Conservation (phyloP, 495 filamentous ascomycete species). For the Annulohypoxylon nitens region DNA sequence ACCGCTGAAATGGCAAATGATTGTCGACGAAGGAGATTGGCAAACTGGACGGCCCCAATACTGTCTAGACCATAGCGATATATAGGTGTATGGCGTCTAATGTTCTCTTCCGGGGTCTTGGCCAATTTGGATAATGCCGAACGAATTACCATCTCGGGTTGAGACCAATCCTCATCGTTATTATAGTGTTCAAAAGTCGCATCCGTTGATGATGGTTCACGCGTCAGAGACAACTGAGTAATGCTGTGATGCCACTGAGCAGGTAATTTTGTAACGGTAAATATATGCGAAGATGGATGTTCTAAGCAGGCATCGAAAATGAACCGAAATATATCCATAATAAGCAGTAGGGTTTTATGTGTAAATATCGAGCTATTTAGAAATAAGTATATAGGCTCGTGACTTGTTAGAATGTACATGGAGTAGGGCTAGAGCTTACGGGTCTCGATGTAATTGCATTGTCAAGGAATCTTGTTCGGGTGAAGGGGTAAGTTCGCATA, state of each 20-base stretch:
- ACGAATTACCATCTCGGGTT: slow-evolving; percentile 64
- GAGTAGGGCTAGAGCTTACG: slow-evolving; percentile 46
- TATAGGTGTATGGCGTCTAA: slow-evolving; percentile 73
- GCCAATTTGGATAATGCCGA: slow-evolving; percentile 70
- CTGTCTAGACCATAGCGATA: slow-evolving; percentile 90
- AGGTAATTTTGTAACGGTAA: slow-evolving; percentile 26
- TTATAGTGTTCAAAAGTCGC: not conserved
- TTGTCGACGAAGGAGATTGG: slow-evolving; percentile 70
- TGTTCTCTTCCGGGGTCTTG: slow-evolving; percentile 61
- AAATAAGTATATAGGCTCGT: slow-evolving; percentile 12
- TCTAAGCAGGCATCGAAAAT: slow-evolving; percentile 54
- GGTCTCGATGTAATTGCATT: slow-evolving; percentile 61
- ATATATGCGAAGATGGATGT: slow-evolving; percentile 52
- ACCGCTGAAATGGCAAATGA: slow-evolving; percentile 68
- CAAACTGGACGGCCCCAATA: slow-evolving; percentile 85
- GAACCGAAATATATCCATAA: slow-evolving; percentile 64
- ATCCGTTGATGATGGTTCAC: not conserved
- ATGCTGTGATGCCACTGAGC: slow-evolving; percentile 35
- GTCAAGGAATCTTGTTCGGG: slow-evolving; percentile 57
- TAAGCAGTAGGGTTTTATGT: slow-evolving; percentile 52
- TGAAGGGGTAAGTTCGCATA: slow-evolving; percentile 73
- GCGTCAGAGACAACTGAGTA: slow-evolving; percentile 17
- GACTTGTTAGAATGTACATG: not conserved
- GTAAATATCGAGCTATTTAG: slow-evolving; percentile 56
- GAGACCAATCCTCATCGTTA: slow-evolving; percentile 60